Base-by-base conservation (phyloP, 2,329 filamentous ascomycete genomes). In the Fusarium dimerum region DNA sequence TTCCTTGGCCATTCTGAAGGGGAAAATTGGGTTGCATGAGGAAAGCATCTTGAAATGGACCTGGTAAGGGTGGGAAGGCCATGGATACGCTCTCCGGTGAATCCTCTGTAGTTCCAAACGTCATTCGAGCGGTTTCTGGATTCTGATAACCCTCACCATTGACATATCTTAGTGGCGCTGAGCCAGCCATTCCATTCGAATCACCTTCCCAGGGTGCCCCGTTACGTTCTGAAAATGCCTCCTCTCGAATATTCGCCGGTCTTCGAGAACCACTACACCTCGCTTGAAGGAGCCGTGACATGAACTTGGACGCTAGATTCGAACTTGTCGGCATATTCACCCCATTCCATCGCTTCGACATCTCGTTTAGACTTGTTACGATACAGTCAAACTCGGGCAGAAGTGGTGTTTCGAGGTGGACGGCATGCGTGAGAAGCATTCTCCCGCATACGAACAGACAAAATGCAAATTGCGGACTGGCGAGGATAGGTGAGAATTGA, bases 381-480 rank as follows among this genome's bases (percentile, higher is more conserved):
- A 60, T 50, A 1, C 56, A 59, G 38, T 59, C 45, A 17, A 59
- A 60, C 0, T 45, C 48, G 0, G 42, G 34, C 12, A 43, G 41
- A 2, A 60, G 49, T 12, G 36, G 16, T 9, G 29, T 45, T 5
- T 48, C 39, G 15, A 51, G 50, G 5, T 60, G 58, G 6, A 36
- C 46, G 2, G 57, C 41, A 17, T 61, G 52, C 2, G 57, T 51
- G 2, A 60, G 50, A 5, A 61, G 50, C 47, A 57, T 52, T 10
- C 53, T 50, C 0, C 57, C 59, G 12, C 57, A 60, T 2, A 61
- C 52, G 3, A 61, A 61, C 0, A 61, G 43, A 11, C 59, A 61
- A 32, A 61, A 61, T 0, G 50, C 53, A 36, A 60, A 61, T 34
- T 60, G 57, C 0, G 59, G 57, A 4, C 45, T 60, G 6, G 51